Percentiles rank a stretch among this genome's conserved stretches.
These are phyloP conservation scores for Halophytophthora polymorphica DNA, from an alignment of 352 stramenopile species.

Conservation along the genomic window DNA sequence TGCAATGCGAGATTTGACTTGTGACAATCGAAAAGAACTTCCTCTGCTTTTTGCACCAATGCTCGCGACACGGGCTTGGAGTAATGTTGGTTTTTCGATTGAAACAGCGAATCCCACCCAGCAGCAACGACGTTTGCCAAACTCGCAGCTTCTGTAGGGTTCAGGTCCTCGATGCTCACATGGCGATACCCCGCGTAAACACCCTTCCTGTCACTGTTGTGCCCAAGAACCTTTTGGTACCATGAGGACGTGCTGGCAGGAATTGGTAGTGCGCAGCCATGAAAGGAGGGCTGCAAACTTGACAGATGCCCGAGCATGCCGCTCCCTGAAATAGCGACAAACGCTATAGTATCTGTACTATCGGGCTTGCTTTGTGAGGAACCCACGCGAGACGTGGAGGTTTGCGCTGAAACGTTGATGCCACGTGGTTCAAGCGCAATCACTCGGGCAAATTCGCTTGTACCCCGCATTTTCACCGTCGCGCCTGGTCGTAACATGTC, in stretches of 20 bases:
- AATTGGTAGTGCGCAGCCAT: background rate
- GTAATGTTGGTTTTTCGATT: background rate
- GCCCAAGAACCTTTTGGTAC: constrained; percentile 20
- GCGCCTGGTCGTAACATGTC: constrained; percentile 39
- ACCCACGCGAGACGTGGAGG: constrained; percentile 1
- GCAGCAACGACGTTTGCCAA: background rate
- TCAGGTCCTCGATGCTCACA: constrained; percentile 26
- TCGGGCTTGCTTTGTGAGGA: background rate
- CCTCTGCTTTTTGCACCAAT: constrained; percentile 18
- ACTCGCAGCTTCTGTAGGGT: constrained; percentile 7
- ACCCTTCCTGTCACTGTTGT: background rate
- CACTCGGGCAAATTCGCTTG: constrained; percentile 28
- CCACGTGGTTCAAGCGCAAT: constrained; percentile 16
- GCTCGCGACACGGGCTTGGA: constrained; percentile 1
- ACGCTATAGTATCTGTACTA: background rate
- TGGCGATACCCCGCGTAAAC: constrained; percentile 6
- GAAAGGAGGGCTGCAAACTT: background rate
- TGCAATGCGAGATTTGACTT: background rate
- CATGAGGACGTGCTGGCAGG: constrained; percentile 5
- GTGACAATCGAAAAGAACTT: constrained; percentile 17
- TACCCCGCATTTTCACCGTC: constrained; percentile 26
- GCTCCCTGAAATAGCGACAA: background rate
- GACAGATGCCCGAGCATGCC: background rate
- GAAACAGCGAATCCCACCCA: constrained; percentile 11
- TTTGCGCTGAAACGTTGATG: background rate